phyloP scores from a whole-genome alignment of 2,329 filamentous ascomycete genomes.

The Diaporthe helianthi region DNA sequence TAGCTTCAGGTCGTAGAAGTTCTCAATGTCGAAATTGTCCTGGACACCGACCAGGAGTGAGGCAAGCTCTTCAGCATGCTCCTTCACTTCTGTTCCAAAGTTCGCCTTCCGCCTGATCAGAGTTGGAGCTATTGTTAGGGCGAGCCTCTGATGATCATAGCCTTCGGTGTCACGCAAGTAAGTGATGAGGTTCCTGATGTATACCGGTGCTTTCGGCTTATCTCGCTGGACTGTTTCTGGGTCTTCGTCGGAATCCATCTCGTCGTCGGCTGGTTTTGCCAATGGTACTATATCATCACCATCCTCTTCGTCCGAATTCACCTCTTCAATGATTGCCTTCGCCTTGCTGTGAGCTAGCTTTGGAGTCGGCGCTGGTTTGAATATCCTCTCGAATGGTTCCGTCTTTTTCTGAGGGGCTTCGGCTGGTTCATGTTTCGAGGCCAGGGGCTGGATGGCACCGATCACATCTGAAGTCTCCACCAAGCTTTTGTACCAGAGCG shows the following conservation, averaged over 20 bases:
- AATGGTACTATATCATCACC: slow-evolving; percentile 78
- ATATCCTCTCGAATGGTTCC: slow-evolving; percentile 42
- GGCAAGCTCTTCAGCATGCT: slow-evolving; percentile 83
- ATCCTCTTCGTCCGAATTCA: slow-evolving; percentile 66
- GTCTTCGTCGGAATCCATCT: slow-evolving; percentile 92
- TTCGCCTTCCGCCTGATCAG: slow-evolving; percentile 88
- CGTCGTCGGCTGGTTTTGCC: slow-evolving; percentile 84
- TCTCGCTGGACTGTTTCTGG: slow-evolving; percentile 84
- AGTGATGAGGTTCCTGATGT: slow-evolving; percentile 82
- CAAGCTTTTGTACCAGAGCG: slow-evolving; percentile 75
- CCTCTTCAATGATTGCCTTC: slow-evolving; percentile 66
- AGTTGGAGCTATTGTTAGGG: slow-evolving; percentile 75
- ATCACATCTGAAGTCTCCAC: slow-evolving; percentile 66
- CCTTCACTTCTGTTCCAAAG: slow-evolving; percentile 86
- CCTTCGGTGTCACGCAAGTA: slow-evolving; percentile 83
- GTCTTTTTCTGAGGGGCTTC: slow-evolving; percentile 24
- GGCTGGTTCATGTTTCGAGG: slow-evolving; percentile 32
- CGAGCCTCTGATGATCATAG: slow-evolving; percentile 84
- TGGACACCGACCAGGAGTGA: slow-evolving; percentile 79
- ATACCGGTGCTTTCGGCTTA: slow-evolving; percentile 85
- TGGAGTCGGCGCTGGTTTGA: slow-evolving; percentile 40
- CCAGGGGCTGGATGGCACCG: slow-evolving; percentile 63
- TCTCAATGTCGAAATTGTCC: slow-evolving; percentile 82
- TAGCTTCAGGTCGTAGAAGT: slow-evolving; percentile 77
- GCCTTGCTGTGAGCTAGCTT: slow-evolving; percentile 44